Evolutionary conservation across 2,329 filamentous ascomycete genomes (phyloP).

Genomic region (Aspergillus luchuensis): DNA sequence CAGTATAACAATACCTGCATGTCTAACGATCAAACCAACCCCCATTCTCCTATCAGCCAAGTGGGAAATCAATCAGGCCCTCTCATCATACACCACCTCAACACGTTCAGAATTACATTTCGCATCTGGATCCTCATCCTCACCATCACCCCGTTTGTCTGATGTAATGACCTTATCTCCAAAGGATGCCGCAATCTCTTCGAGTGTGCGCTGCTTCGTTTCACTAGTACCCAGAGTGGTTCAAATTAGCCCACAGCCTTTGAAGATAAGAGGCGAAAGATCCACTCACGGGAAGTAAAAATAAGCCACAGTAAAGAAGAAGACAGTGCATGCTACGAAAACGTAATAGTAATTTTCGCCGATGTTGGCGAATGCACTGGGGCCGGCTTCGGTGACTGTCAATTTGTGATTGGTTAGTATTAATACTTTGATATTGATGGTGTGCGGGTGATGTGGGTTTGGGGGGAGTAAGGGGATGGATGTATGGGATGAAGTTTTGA

Average conservation of each 20-base stretch:
- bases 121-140: conserved; percentile 28
- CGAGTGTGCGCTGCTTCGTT: conserved; percentile 52
- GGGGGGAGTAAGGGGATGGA: neutral
- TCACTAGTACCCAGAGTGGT: conserved; percentile 33
- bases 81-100: conserved; percentile 20
- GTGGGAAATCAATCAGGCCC: neutral
- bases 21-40: neutral
- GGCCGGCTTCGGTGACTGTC: conserved; percentile 55
- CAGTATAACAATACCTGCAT: no score
- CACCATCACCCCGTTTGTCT: conserved; percentile 31
- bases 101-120: conserved; percentile 19
- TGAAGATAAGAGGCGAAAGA: no score
- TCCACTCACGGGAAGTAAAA: conserved; percentile 55
- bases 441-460: neutral
- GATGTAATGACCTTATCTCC: conserved; percentile 48
- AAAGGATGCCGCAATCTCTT: conserved; percentile 54
- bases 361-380: conserved; percentile 59
- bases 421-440: neutral
- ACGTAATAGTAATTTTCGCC: conserved; percentile 64
- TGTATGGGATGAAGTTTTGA: neutral
- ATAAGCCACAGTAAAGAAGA: conserved; percentile 57
- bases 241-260: neutral
- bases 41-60: neutral
- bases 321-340: conserved; percentile 55
- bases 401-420: neutral